phyloP scores from a whole-genome alignment of 169 alveolate genomes.

The Eimeria sp. region DNA sequence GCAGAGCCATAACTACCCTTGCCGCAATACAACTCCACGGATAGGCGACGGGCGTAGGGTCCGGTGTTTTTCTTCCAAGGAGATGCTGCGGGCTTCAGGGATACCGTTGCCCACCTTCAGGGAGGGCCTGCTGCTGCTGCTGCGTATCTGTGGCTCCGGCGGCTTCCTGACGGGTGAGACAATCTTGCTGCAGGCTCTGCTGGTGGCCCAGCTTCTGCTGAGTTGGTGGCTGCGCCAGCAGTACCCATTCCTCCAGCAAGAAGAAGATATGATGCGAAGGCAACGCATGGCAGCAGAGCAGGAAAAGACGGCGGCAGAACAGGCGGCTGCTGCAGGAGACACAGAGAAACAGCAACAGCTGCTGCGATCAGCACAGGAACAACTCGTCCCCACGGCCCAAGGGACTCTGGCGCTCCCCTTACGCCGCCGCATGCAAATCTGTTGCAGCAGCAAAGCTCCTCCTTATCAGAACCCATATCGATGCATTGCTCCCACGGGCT shows the following conservation, averaged over 20 bases:
- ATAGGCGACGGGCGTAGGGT: slow-evolving; percentile 82
- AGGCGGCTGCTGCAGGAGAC: slow-evolving; percentile 70
- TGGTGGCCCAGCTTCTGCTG: slow-evolving; percentile 73
- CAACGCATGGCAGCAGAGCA: slow-evolving; percentile 64
- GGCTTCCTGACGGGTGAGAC: slow-evolving; percentile 78
- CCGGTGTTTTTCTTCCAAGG: slow-evolving; percentile 83
- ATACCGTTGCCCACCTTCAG: slow-evolving; percentile 74
- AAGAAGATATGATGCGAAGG: slow-evolving; percentile 70
- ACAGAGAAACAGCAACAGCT: slow-evolving; percentile 66
- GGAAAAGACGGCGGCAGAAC: slow-evolving; percentile 62
- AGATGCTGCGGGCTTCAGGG: slow-evolving; percentile 82
- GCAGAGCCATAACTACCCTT: slow-evolving; percentile 54
- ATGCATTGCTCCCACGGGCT: slow-evolving; percentile 63
- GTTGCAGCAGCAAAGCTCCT: slow-evolving; percentile 72
- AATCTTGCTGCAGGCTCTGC: slow-evolving; percentile 62
- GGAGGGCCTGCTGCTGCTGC: slow-evolving; percentile 77
- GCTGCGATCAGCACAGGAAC: slow-evolving; percentile 28
- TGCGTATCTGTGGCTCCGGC: slow-evolving; percentile 54
- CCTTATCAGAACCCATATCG: slow-evolving; percentile 63
- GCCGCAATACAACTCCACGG: slow-evolving; percentile 79
- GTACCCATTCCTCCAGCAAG: slow-evolving; percentile 76
- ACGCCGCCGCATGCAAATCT: slow-evolving; percentile 76
- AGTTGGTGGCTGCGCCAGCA: slow-evolving; percentile 79
- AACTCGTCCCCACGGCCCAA: slow-evolving; percentile 57
- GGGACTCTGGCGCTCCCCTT: slow-evolving; percentile 59